Base-by-base conservation (phyloP, 108 stramenopile species). In the Pelagomonas calceolata region DNA sequence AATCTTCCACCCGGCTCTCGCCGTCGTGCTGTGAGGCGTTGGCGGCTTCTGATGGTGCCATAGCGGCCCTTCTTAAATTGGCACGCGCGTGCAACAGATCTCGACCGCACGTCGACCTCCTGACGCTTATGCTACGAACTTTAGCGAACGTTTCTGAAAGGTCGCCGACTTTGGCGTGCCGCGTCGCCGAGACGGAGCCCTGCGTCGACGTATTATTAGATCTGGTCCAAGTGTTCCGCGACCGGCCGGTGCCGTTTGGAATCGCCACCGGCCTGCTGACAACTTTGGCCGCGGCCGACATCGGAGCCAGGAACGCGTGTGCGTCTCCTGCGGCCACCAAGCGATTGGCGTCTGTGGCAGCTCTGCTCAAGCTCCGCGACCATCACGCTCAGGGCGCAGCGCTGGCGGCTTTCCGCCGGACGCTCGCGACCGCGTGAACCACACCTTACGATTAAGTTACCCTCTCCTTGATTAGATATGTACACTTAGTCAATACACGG, bases 81-180 rank as follows among this genome's bases (percentile, higher is more conserved):
- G 80, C 92, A 43, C 73, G 80, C 30, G 82, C 81, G 12, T 94
- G 95, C 83, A 96, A 96, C 80, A 84, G 93, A 36, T 91, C 91
- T 75, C 66, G 85, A 29, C 95, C 93, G 44, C 95, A 96, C 76
- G 46, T 93, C 29, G 89, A 93, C 73, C 78, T 96, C 21, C 71
- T 93, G 15, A 71, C 85, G 45, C 70, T 78, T 46, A 87, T 87
- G 37, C 67, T 96, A 66, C 67, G 72, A 64, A 87, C 88, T 32
- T 72, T 96, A 69, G 76, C 74, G 39, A 93, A 94, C 67, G 90
- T 93, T 64, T 73, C 87, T 18, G 76, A 79, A 43, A 77, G 92
- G 68, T 68, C 64, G 30, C 60, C 71, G 18, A 71, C 86, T 15
- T 45, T 87, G n/a, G 73, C 67, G 16, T 37, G 72, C 37, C 36